Conservation (phyloP, 2,329 filamentous ascomycete species). For the Didymella segeticola region DNA sequence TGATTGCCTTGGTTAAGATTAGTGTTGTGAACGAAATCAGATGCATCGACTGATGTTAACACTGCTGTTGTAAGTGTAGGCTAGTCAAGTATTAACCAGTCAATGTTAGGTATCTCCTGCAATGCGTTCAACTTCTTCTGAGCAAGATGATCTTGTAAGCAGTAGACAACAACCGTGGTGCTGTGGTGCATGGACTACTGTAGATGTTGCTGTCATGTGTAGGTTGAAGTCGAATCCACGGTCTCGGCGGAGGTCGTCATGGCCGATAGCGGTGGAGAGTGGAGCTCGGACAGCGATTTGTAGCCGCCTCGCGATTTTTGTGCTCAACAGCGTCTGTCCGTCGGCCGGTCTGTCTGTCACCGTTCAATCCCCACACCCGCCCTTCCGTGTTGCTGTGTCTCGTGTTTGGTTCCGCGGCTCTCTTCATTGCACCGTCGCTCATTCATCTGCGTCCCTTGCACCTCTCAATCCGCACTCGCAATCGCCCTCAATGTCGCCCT, state of each 20-base stretch:
- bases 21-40: no score
- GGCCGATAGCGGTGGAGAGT: background rate
- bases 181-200: no score
- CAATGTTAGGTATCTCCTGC: no score
- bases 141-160: no score
- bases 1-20: no score
- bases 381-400: conserved; percentile 15
- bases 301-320: conserved; percentile 15
- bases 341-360: no score
- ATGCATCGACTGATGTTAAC: no score
- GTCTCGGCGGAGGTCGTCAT: background rate
- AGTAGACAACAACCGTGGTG: no score
- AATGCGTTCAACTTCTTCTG: no score
- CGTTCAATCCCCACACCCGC: conserved; percentile 6
- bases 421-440: conserved; percentile 12
- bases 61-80: no score
- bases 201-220: background rate
- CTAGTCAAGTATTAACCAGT: no score
- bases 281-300: conserved; percentile 5
- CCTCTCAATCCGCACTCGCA: no score
- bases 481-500: conserved; percentile 17
- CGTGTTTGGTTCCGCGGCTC: conserved; percentile 8
- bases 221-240: background rate
- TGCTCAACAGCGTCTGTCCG: conserved; percentile 6
- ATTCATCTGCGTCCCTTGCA: background rate